Base-by-base conservation (phyloP, 176 grass and related monocot species). In the Rhynchospora pubera region DNA sequence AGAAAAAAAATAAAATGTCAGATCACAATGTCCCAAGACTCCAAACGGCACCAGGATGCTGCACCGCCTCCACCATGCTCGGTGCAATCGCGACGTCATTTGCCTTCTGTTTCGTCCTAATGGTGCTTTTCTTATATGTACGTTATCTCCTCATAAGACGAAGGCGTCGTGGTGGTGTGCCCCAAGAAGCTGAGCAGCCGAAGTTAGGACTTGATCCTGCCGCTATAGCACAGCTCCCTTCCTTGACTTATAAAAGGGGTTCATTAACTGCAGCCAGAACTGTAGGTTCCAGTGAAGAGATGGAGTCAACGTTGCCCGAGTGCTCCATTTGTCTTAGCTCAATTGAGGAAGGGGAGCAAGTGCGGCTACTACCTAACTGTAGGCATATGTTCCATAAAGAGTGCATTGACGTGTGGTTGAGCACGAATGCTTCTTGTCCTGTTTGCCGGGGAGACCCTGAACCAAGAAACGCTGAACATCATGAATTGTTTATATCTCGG, bases 341-440 rank as follows among this genome's bases (percentile, higher is more conserved):
- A 14, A 69, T 97, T 22, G 87, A 88, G 15, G 94, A 91, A 39
- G 91, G 83, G 8, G 89, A 93, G 79, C 82, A 73, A 34, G 91
- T 88, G 72, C 77, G 94, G 87, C 26, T 83, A 45, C 83, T 97
- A 18, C 85, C 82, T 0, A 82, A 55, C 5, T 97, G 94, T 87
- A 78, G 77, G 52, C 91, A 97, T 74, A 6, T 81, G 57, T 93
- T 97, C 48, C 93, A 91, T 76, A 53, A 56, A 24, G 87, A 75
- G 78, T 93, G 91, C 83, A 59, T 93, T 46, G 93, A 93, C 59
- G 16, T 88, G 42, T 97, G 91, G 93, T 86, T 97, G 80, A 51
- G 68, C 69, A 80, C 84, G 6, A 71, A 84, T 68, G 80, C 78
- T 39, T 84, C 93, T 45, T 97, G 91, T 75, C 93, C 91, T 8